Conservation (phyloP, 139 green algal genomes). For the Trebouxia sp. region DNA sequence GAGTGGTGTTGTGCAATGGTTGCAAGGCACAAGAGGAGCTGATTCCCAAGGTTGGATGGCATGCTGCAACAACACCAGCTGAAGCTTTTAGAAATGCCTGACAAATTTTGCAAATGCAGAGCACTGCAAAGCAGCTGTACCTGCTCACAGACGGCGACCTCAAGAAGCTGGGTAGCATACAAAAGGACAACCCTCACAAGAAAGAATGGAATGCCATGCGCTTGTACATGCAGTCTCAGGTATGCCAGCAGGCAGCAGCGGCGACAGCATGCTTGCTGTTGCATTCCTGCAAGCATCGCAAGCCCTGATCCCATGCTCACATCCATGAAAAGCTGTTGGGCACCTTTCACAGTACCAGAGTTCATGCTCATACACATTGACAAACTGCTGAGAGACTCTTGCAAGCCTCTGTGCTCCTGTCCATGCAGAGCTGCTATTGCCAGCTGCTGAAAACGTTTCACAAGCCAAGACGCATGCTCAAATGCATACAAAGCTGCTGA, state of each 20-base stretch:
- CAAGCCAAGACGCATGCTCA: no score
- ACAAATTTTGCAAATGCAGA: constrained; percentile 35
- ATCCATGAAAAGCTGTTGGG: neutral
- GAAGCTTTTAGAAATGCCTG: neutral
- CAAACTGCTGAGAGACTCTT: neutral
- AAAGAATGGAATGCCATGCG: constrained; percentile 69
- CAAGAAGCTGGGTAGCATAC: constrained; percentile 56
- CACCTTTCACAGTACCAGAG: neutral
- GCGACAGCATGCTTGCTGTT: neutral
- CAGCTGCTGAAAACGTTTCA: no score
- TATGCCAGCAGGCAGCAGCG: neutral
- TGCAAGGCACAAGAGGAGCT: constrained; percentile 56
- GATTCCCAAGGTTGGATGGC: constrained; percentile 53
- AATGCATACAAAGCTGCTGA: no score
- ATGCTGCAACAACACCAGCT: neutral
- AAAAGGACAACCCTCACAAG: constrained; percentile 63
- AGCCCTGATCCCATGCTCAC: neutral
- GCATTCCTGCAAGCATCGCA: neutral
- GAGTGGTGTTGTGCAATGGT: constrained; percentile 50
- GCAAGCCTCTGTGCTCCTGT: no score
- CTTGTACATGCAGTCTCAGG: constrained; percentile 69
- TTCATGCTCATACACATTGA: neutral
- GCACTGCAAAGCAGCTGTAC: constrained; percentile 56
- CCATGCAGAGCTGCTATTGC: no score
- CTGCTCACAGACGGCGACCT: constrained; percentile 64